Evolutionary conservation across 1,284 basidiomycete genomes (phyloP).

Genomic region (Phlebopus sp.): DNA sequence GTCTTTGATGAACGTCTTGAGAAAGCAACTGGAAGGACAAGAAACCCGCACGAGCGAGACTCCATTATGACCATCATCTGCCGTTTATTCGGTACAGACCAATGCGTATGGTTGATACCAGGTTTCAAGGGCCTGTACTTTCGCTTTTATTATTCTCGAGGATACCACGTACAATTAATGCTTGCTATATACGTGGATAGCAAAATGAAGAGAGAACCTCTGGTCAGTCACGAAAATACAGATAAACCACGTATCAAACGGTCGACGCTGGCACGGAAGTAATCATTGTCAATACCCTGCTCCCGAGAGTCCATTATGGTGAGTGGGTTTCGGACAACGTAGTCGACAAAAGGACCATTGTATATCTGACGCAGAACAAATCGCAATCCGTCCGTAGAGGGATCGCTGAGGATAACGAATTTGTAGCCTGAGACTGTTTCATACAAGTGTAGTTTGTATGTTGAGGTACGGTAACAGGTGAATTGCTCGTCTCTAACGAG

Average conservation of each 20-base stretch:
- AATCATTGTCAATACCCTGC: slow-evolving; percentile 88
- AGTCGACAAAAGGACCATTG: slow-evolving; percentile 91
- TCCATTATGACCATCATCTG: background rate
- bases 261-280: slow-evolving; percentile 82
- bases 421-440: slow-evolving; percentile 94
- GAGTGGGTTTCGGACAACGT: slow-evolving; percentile 90
- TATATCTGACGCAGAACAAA: slow-evolving; percentile 87
- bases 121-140: slow-evolving; percentile 3
- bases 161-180: slow-evolving; percentile 19
- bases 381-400: slow-evolving; percentile 77
- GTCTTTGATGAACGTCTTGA: slow-evolving; percentile 75
- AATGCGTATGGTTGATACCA: background rate
- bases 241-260: slow-evolving; percentile 69
- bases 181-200: slow-evolving; percentile 1
- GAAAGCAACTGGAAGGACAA: slow-evolving; percentile 58
- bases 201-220: background rate
- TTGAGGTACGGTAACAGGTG: slow-evolving; percentile 85
- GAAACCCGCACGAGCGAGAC: slow-evolving; percentile 15
- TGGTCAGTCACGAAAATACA: slow-evolving; percentile 46
- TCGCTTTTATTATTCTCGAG: slow-evolving; percentile 7
- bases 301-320: slow-evolving; percentile 77
- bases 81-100: background rate
- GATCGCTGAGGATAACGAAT: slow-evolving; percentile 92
- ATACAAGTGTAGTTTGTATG: slow-evolving; percentile 92
- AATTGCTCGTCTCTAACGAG: slow-evolving; percentile 80